phyloP scores from a whole-genome alignment of 2,329 filamentous ascomycete species.

The Cyphellophora attinorum region DNA sequence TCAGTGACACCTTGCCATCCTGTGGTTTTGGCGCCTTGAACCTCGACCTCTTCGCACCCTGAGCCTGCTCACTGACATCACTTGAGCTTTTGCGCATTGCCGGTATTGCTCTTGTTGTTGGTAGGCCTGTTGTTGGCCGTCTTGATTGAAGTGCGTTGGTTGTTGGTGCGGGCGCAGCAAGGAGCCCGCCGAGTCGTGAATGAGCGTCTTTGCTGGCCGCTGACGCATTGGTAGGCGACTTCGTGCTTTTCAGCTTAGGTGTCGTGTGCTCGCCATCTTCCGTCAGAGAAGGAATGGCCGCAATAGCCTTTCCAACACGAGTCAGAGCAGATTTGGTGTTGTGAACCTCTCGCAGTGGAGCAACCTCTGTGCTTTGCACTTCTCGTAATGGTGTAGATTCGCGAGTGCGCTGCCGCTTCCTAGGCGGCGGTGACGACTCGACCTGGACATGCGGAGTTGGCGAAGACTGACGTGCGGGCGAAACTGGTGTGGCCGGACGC shows the following conservation, averaged over 20 bases:
- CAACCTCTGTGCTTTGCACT: conserved; percentile 2
- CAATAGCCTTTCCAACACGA: conserved; percentile 1
- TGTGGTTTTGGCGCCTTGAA: too few species aligned
- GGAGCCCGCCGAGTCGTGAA: background rate
- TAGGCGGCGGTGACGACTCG: background rate
- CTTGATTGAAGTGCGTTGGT: background rate
- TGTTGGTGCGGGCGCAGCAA: background rate
- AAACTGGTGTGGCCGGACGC: background rate
- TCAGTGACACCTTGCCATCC: too few species aligned
- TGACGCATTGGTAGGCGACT: too few species aligned
- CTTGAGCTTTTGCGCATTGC: background rate
- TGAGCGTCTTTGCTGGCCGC: conserved; percentile 6
- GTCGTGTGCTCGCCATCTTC: conserved; percentile 45
- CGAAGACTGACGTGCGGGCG: background rate
- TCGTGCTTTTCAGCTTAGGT: too few species aligned
- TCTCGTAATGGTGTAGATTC: too few species aligned
- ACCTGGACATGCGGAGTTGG: background rate
- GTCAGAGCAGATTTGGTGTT: conserved; percentile 2
- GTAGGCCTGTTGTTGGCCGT: background rate
- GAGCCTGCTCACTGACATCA: too few species aligned
- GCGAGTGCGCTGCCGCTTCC: background rate
- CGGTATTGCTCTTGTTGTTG: too few species aligned
- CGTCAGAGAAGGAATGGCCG: conserved; percentile 34
- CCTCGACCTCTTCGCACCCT: too few species aligned
- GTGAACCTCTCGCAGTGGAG: conserved; percentile 9